Evolutionary conservation across 225 moss, liverwort and hornwort genomes (phyloP).

Genomic region (Marchantia polymorpha): DNA sequence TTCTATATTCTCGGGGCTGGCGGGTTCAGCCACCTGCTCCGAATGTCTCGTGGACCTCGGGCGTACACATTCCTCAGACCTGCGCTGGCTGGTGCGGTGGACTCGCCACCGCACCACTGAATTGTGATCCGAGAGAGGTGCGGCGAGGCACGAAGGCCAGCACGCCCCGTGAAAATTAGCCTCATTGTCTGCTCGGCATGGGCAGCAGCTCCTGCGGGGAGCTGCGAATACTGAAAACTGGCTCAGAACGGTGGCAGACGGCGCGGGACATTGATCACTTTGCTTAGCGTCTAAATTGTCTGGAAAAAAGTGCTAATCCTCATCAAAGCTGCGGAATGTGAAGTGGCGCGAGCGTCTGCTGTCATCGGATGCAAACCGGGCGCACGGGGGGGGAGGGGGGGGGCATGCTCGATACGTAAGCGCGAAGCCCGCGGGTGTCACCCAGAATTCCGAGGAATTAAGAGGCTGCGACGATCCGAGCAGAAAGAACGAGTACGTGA

Average conservation of each 20-base stretch:
- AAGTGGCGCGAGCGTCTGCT: not conserved
- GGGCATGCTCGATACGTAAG: not conserved
- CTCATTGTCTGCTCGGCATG: not conserved
- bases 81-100: no score
- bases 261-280: no score
- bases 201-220: not conserved
- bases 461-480: not conserved
- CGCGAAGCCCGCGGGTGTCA: not conserved
- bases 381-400: not conserved
- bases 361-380: not conserved
- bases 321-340: not conserved
- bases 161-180: not conserved
- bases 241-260: no score
- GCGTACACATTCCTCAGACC: no score
- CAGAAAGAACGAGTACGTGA: not conserved
- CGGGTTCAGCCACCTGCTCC: not conserved
- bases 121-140: not conserved
- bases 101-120: not conserved
- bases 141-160: not conserved
- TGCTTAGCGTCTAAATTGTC: not conserved
- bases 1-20: not conserved
- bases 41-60: not conserved
- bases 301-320: not conserved
- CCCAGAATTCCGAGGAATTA: not conserved
- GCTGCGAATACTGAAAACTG: no score